These are phyloP conservation scores for Schizopora paradoxa DNA, from an alignment of 1,284 basidiomycete species.

Conservation along the genomic window DNA sequence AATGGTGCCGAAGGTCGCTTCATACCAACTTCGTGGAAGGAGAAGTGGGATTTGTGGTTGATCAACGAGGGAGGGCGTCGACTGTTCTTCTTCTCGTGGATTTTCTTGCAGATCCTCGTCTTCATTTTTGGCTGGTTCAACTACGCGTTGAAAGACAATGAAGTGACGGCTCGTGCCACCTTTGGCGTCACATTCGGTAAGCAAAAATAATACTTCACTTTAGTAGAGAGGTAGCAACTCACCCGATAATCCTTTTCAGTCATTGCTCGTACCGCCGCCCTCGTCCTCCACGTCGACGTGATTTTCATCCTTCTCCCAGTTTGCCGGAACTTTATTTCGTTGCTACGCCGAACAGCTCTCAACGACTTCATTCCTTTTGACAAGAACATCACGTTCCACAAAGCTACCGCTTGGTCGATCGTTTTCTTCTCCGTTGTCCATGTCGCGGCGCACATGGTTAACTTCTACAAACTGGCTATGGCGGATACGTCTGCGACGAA, in stretches of 20 bases:
- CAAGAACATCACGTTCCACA: constrained; percentile 86
- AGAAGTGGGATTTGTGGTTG: constrained; percentile 73
- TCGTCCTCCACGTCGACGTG: constrained; percentile 82
- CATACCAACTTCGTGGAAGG: constrained; percentile 31
- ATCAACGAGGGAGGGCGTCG: constrained; percentile 82
- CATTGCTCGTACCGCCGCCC: constrained; percentile 77
- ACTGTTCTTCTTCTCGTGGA: constrained; percentile 72
- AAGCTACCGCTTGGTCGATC: constrained; percentile 83
- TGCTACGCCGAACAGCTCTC: constrained; percentile 75
- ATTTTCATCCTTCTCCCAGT: constrained; percentile 88
- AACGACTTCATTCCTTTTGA: constrained; percentile 86
- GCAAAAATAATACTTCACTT: constrained; percentile 27
- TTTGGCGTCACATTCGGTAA: constrained; percentile 75
- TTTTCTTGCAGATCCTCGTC: constrained; percentile 73
- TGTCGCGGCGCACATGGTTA: constrained; percentile 73
- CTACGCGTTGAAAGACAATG: constrained; percentile 75
- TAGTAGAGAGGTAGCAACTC: background rate
- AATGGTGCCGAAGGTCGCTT: no score
- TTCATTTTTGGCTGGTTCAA: constrained; percentile 69
- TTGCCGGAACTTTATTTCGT: constrained; percentile 85
- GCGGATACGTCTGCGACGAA: constrained; percentile 47
- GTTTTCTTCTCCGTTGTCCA: constrained; percentile 71
- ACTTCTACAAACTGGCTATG: constrained; percentile 67
- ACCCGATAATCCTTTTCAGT: constrained; percentile 36
- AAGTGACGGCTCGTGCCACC: constrained; percentile 51